A percentile compares a stretch with the other conserved stretches of the same genome.
Evolutionary conservation across 2,329 filamentous ascomycete species (phyloP).

Genomic region (Fusarium hostae): DNA sequence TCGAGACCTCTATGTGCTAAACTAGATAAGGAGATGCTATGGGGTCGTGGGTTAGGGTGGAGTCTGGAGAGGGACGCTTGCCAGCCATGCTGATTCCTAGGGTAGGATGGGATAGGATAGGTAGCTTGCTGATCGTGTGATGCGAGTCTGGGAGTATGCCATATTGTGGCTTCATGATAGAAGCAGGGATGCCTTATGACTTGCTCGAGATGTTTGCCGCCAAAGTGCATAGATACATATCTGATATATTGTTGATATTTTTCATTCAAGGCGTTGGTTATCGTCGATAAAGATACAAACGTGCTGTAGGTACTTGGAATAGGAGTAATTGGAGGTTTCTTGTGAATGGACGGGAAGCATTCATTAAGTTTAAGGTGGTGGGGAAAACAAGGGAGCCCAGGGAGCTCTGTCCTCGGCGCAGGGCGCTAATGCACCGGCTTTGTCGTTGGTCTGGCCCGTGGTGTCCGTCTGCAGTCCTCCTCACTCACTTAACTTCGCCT

Average conservation of each 20-base stretch:
- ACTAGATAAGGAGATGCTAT: conserved; percentile 12
- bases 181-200: background rate
- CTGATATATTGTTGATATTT: background rate
- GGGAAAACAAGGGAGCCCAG: conserved; percentile 9
- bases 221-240: background rate
- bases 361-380: conserved; percentile 15
- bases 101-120: background rate
- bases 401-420: conserved; percentile 22
- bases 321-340: conserved; percentile 13
- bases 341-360: background rate
- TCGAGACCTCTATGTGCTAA: conserved; percentile 13
- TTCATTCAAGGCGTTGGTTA: background rate
- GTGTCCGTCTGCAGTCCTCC: conserved; percentile 6
- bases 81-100: conserved; percentile 10
- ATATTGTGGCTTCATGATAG: background rate
- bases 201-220: background rate
- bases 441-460: conserved; percentile 31
- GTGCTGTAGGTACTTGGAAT: background rate
- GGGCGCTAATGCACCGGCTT: conserved; percentile 43
- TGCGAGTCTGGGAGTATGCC: background rate
- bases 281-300: background rate
- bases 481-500: conserved; percentile 28
- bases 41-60: conserved; percentile 19
- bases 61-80: conserved; percentile 22
- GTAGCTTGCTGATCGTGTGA: conserved; percentile 20